A percentile compares a stretch with the other conserved stretches of the same genome.
Conservation (phyloP, 192 early-diverging fungal species). For the Neocallimastix lanati region DNA sequence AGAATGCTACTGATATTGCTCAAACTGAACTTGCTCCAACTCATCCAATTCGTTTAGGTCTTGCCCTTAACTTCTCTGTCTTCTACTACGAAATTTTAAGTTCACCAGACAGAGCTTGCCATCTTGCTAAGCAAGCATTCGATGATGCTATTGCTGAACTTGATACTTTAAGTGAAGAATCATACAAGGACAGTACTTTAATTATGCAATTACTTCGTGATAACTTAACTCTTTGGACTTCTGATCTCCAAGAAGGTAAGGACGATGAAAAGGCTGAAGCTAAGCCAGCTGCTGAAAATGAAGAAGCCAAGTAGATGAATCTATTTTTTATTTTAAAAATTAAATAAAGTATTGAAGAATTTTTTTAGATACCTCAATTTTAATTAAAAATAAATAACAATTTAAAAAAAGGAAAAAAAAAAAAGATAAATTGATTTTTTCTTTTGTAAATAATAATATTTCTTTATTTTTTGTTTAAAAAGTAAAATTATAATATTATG, state of each 20-base stretch:
- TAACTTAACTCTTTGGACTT: conserved; percentile 98
- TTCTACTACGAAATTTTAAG: conserved; percentile 99
- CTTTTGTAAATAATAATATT: neutral
- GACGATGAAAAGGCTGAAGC: neutral
- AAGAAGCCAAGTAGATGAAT: neutral
- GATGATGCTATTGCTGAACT: conserved; percentile 98
- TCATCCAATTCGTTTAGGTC: conserved; percentile 94
- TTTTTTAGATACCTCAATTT: neutral
- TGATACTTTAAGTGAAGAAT: conserved; percentile 95
- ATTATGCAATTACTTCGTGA: conserved; percentile 99
- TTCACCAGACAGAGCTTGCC: conserved; percentile 92
- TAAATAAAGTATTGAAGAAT: neutral
- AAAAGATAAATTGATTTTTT: neutral
- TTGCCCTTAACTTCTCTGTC: conserved; percentile 96
- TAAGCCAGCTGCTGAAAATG: neutral
- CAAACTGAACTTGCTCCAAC: conserved; percentile 85
- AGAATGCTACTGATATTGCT: conserved; percentile 87
- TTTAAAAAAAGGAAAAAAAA: neutral
- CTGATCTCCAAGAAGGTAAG: conserved; percentile 79
- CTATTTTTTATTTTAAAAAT: neutral
- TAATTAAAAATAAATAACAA: neutral
- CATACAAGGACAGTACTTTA: conserved; percentile 97
- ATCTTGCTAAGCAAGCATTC: conserved; percentile 91
- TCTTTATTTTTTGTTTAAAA: neutral
- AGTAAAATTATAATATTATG: neutral